Conservation (phyloP, 768 basidiomycete species). For the Leucocoprinus birnbaumii region DNA sequence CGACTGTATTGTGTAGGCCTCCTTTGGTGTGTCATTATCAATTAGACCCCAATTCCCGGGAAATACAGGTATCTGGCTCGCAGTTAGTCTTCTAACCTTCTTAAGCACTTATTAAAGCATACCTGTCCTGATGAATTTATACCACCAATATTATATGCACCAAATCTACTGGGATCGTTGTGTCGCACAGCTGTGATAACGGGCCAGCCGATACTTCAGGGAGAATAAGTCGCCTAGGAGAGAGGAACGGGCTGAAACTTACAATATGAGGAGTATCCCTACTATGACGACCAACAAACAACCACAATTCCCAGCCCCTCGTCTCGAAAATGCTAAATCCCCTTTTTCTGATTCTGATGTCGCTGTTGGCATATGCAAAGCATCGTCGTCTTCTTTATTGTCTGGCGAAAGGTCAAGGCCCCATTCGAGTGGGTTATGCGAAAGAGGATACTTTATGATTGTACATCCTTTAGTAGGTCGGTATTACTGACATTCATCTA, state of each 20-base stretch:
- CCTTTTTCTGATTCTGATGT: constrained; percentile 34
- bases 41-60: constrained; percentile 52
- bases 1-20: constrained; percentile 50
- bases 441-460: constrained; percentile 43
- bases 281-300: constrained; percentile 44
- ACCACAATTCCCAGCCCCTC: constrained; percentile 67
- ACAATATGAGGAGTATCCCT: constrained; percentile 60
- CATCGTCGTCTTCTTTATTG: constrained; percentile 40
- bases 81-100: constrained; percentile 2
- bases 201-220: constrained; percentile 34
- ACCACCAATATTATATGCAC: constrained; percentile 42
- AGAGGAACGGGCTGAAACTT: constrained; percentile 28
- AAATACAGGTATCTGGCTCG: constrained; percentile 54
- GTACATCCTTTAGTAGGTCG: background rate
- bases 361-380: constrained; percentile 22
- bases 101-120: constrained; percentile 15
- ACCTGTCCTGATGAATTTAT: constrained; percentile 65
- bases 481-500: background rate
- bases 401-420: constrained; percentile 43
- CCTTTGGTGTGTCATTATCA: constrained; percentile 52
- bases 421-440: constrained; percentile 56
- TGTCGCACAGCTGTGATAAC: constrained; percentile 27
- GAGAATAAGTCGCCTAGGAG: background rate
- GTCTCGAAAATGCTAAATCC: constrained; percentile 47
- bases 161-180: constrained; percentile 19